These are phyloP conservation scores for Ophiostoma fasciatum DNA, from an alignment of 2,329 filamentous ascomycete genomes.

Conservation along the genomic window DNA sequence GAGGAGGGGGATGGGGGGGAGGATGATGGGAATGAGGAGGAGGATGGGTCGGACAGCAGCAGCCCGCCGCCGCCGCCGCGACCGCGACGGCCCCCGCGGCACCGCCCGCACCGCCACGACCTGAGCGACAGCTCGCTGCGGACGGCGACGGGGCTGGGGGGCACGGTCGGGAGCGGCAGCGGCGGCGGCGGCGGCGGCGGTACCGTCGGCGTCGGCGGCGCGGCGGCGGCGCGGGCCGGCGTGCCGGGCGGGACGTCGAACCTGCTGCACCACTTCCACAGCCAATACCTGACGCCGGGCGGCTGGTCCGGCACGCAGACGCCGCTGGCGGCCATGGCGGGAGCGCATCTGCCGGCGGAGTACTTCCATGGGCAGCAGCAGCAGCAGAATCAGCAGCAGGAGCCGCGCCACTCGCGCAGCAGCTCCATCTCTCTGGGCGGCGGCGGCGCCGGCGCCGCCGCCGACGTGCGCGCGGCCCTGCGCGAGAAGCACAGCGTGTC, in stretches of 20 bases:
- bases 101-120: slow-evolving; percentile 16
- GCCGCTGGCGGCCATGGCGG: slow-evolving; percentile 63
- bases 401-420: slow-evolving; percentile 13
- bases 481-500: slow-evolving; percentile 48
- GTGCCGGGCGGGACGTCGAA: slow-evolving; percentile 61
- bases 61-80: background rate
- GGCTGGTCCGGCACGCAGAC: slow-evolving; percentile 61
- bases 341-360: too few relatives aligned
- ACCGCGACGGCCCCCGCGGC: too few relatives aligned
- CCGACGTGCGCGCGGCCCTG: slow-evolving; percentile 18
- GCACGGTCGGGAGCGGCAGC: slow-evolving; percentile 19
- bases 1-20: slow-evolving; percentile 24
- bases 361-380: slow-evolving; percentile 57
- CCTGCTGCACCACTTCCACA: slow-evolving; percentile 63
- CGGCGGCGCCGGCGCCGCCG: slow-evolving; percentile 1
- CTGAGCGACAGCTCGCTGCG: slow-evolving; percentile 14
- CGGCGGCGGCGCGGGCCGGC: slow-evolving; percentile 24
- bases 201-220: too few relatives aligned
- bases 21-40: slow-evolving; percentile 18
- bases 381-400: slow-evolving; percentile 1
- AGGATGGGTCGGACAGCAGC: slow-evolving; percentile 10
- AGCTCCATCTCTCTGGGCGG: slow-evolving; percentile 17
- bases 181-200: slow-evolving; percentile 44
- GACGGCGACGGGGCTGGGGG: slow-evolving; percentile 28
- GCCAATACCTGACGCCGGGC: slow-evolving; percentile 52